Conservation (phyloP, 2,329 filamentous ascomycete species). For the Calonectria hawksworthii region DNA sequence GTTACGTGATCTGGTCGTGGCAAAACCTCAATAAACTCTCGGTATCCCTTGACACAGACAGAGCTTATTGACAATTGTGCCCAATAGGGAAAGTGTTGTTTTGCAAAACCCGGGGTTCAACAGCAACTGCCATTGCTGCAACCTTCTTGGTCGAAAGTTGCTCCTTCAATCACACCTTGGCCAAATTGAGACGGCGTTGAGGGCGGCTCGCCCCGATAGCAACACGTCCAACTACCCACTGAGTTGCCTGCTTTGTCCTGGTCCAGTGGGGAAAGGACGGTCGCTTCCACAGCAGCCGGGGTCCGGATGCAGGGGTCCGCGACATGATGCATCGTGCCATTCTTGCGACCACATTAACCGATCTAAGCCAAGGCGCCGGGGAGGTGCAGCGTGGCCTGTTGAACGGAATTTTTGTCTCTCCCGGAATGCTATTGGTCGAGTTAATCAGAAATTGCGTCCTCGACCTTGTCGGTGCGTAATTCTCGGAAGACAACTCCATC, state of each 20-base stretch:
- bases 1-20: not conserved
- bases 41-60: not conserved
- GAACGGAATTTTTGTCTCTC: not conserved
- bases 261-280: not conserved
- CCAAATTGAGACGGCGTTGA: not conserved
- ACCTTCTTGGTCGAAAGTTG: not conserved
- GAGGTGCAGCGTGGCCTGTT: not conserved
- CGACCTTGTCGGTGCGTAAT: not conserved
- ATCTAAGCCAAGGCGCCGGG: not conserved
- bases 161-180: not conserved
- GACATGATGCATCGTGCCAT: not conserved
- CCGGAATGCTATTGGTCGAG: not conserved
- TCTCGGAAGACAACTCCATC: not conserved
- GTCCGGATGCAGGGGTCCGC: not conserved
- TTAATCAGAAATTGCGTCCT: conserved; percentile 1
- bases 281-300: not conserved
- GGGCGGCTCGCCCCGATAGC: not conserved
- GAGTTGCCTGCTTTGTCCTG: not conserved
- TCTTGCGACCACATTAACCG: not conserved
- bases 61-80: not conserved
- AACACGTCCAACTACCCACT: not conserved
- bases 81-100: not conserved
- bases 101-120: not conserved
- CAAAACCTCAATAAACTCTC: not conserved
- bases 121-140: not conserved